phyloP scores from a whole-genome alignment of 2,329 filamentous ascomycete genomes.

The Scorias spongiosa region DNA sequence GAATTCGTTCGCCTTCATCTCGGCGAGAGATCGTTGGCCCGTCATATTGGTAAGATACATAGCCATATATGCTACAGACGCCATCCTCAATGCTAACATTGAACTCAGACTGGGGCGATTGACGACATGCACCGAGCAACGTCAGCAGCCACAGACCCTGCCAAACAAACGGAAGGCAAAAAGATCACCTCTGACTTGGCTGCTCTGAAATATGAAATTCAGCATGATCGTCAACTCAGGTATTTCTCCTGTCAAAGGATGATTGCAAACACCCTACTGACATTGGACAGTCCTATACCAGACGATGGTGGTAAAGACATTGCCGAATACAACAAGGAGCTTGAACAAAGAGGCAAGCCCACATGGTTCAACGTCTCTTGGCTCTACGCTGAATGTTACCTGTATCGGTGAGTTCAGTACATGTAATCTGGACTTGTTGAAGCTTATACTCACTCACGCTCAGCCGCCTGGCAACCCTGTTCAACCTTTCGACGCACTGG shows the following conservation, averaged over 20 bases:
- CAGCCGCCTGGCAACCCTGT: constrained; percentile 66
- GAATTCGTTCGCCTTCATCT: constrained; percentile 73
- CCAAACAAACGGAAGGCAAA: constrained; percentile 68
- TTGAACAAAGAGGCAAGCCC: constrained; percentile 56
- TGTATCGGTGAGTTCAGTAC: constrained; percentile 51
- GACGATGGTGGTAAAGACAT: constrained; percentile 70
- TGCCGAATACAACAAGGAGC: constrained; percentile 68
- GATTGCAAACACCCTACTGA: not conserved
- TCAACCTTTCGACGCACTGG: constrained; percentile 67
- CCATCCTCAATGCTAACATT: not conserved
- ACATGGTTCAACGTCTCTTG: constrained; percentile 77
- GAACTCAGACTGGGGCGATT: constrained; percentile 64
- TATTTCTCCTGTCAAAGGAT: constrained; percentile 27
- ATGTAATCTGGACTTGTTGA: not conserved
- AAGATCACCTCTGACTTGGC: constrained; percentile 64
- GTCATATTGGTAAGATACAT: constrained; percentile 60
- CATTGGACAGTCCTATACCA: constrained; percentile 43
- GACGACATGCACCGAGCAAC: constrained; percentile 81
- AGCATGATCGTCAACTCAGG: constrained; percentile 71
- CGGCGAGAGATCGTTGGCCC: constrained; percentile 80
- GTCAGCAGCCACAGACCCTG: constrained; percentile 41
- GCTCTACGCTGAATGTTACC: constrained; percentile 88
- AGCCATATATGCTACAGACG: constrained; percentile 1
- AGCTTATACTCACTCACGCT: constrained; percentile 4
- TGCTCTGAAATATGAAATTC: constrained; percentile 82